Conservation (phyloP, 164 flowering plant genomes). For the Piper betle region DNA sequence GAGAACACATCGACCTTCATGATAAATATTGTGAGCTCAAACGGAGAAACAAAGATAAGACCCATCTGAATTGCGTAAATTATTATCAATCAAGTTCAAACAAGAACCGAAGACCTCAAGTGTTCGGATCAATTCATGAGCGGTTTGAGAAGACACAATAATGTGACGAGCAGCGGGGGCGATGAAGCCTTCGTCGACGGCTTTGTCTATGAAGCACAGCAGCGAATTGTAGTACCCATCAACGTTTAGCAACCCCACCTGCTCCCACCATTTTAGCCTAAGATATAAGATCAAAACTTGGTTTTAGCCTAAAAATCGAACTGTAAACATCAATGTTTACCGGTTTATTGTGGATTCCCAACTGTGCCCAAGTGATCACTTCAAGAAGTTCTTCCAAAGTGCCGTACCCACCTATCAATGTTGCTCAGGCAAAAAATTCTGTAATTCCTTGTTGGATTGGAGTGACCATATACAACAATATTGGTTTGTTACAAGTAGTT, state of each 20-base stretch:
- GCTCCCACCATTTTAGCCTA: background rate
- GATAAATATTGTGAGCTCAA: no score
- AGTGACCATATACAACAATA: background rate
- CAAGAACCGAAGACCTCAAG: slow-evolving; percentile 39
- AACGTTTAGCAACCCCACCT: slow-evolving; percentile 77
- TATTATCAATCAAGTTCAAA: background rate
- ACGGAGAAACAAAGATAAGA: no score
- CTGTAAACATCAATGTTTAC: slow-evolving; percentile 12
- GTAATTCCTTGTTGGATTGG: background rate
- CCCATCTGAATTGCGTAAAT: background rate
- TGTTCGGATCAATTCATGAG: slow-evolving; percentile 50
- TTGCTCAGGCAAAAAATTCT: background rate
- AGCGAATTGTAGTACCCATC: slow-evolving; percentile 80
- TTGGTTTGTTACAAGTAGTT: background rate
- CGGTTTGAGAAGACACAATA: slow-evolving; percentile 62
- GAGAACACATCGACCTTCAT: no score
- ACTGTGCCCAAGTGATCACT: slow-evolving; percentile 74
- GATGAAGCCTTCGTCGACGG: slow-evolving; percentile 76
- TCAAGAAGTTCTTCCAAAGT: slow-evolving; percentile 62
- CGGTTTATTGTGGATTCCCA: slow-evolving; percentile 68
- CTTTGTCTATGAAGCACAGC: slow-evolving; percentile 65
- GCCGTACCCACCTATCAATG: slow-evolving; percentile 51
- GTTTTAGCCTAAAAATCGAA: background rate
- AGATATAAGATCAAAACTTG: background rate
- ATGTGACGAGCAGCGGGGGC: slow-evolving; percentile 62